Conservation (phyloP, 768 basidiomycete species). For the Tephrocybe sp. region DNA sequence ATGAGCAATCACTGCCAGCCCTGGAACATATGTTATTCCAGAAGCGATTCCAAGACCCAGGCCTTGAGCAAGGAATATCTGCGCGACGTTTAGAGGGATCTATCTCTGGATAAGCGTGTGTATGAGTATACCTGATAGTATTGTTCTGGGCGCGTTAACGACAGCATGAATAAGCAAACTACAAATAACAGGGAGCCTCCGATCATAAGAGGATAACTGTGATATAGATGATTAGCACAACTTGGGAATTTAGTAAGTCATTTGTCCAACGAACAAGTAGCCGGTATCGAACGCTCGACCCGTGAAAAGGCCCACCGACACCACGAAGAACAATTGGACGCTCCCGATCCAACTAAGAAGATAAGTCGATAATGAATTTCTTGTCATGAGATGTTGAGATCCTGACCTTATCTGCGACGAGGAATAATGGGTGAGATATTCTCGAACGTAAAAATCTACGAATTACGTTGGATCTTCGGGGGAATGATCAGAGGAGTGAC, state of each 20-base stretch:
- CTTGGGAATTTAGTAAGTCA: neutral
- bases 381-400: neutral
- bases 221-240: neutral
- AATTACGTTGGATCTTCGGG: neutral
- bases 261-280: constrained; percentile 20
- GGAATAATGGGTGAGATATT: constrained; percentile 21
- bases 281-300: constrained; percentile 26
- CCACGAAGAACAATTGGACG: constrained; percentile 23
- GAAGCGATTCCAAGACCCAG: constrained; percentile 44
- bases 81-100: neutral
- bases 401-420: constrained; percentile 25
- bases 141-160: constrained; percentile 24
- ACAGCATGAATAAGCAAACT: constrained; percentile 31
- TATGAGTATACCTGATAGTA: constrained; percentile 25
- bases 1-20: constrained; percentile 45
- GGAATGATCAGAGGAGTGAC: too few relatives aligned
- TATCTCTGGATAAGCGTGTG: too few relatives aligned
- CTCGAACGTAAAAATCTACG: constrained; percentile 26
- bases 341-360: constrained; percentile 29
- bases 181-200: constrained; percentile 26
- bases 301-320: constrained; percentile 24
- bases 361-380: neutral
- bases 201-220: constrained; percentile 27
- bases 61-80: constrained; percentile 49
- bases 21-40: constrained; percentile 46